These are phyloP conservation scores for Aspergillus brasiliensis DNA, from an alignment of 2,329 filamentous ascomycete genomes.

Conservation along the genomic window DNA sequence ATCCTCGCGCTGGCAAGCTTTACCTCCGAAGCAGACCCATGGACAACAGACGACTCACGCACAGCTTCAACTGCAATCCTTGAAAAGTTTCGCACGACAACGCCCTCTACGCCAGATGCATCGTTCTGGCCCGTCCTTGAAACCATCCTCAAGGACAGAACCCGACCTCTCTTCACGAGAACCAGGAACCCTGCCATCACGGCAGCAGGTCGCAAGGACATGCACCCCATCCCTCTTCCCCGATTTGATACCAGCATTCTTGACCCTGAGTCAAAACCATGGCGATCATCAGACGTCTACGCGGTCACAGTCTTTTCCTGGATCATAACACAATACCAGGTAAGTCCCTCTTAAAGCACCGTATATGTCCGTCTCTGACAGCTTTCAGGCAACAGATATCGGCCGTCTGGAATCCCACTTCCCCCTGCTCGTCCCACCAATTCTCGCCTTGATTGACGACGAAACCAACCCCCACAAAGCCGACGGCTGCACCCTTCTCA, in stretches of 20 bases:
- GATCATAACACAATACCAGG: constrained; percentile 40
- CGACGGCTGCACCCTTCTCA: constrained; percentile 42
- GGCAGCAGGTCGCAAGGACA: constrained; percentile 46
- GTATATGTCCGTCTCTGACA: constrained; percentile 2
- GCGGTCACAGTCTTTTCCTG: constrained; percentile 39
- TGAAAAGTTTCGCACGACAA: not conserved
- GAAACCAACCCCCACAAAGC: constrained; percentile 39
- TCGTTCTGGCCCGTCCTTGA: constrained; percentile 23
- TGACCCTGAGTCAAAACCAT: constrained; percentile 42
- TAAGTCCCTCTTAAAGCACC: constrained; percentile 20
- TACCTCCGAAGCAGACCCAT: constrained; percentile 35
- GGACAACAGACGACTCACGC: constrained; percentile 33
- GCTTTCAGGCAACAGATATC: constrained; percentile 28
- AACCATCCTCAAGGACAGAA: constrained; percentile 25
- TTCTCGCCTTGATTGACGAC: constrained; percentile 49
- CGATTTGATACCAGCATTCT: constrained; percentile 40
- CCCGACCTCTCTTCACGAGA: constrained; percentile 47
- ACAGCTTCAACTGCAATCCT: constrained; percentile 23
- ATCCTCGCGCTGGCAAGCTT: constrained; percentile 38
- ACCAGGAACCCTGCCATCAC: constrained; percentile 47
- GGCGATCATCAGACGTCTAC: constrained; percentile 41
- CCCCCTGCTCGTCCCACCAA: constrained; percentile 46
- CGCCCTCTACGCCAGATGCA: not conserved
- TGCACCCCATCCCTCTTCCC: constrained; percentile 40
- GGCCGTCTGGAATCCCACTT: constrained; percentile 45